Base-by-base conservation (phyloP, 495 filamentous ascomycete genomes). In the Aspergillus sparsus region DNA sequence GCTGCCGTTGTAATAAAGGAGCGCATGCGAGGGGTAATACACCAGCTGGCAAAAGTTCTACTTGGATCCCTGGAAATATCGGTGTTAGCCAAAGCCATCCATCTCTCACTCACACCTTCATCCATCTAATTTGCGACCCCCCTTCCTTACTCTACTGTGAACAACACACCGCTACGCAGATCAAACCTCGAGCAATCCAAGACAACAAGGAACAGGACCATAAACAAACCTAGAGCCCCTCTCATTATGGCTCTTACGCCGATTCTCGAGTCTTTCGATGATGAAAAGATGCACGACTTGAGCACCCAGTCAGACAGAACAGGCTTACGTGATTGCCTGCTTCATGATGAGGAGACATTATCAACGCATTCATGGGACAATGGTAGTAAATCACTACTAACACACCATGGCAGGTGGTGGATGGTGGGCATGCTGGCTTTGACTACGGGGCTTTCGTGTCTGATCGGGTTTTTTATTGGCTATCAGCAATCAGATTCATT, bases 381-480 rank as follows among this genome's bases (percentile, higher is more conserved):
- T 3, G 8, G 11, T 1, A 44, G 57, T 9, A 27, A 41, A 35
- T 31, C 11, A 36, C 8, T 13, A 18, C 7, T 10, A 10, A 7
- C 7, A 42, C 46, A 45, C 11, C 21, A 27, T 27, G 54, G 50
- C 5, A n/a, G 18, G 11, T 59, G 63, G 53, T 55, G 51, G 53
- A 60, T 32, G 7, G 11, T 61, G 0, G 12, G 39, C 2, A 11
- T 58, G 4, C 6, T 62, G n/a, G 11, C 54, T 35, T 6, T 56
- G 0, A 27, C 57, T 2, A 52, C 57, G 3, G 27, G 32, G 0
- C 7, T 66, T 3, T 60, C 60, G 1, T 57, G 53, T 11, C 6
- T 58, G 46, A 35, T 58, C 0, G 62, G 62, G 3, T 34, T 58
- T 1, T 58, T 62, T 18, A 59, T 62, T 2, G 56, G 53, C 9